A percentile compares a stretch with the other conserved stretches of the same genome.
These are phyloP conservation scores for Agrostemma githago DNA, from an alignment of 148 eudicot genomes.

Conservation along the genomic window DNA sequence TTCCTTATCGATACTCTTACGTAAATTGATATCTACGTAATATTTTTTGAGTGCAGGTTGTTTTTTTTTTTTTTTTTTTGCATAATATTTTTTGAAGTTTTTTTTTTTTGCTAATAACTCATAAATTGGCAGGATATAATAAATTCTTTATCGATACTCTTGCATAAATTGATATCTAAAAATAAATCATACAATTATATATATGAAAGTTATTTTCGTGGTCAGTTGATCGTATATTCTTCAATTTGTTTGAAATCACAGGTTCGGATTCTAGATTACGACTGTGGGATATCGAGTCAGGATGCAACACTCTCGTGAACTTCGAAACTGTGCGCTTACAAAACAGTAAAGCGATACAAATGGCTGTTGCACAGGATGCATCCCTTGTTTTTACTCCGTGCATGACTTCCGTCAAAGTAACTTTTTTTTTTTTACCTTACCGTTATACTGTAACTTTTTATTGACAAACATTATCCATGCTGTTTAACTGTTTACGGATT, in stretches of 20 bases:
- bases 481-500: slow-evolving; percentile 4
- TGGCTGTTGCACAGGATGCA: slow-evolving; percentile 71
- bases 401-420: slow-evolving; percentile 80
- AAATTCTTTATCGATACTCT: no score
- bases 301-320: slow-evolving; percentile 89
- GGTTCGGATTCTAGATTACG: slow-evolving; percentile 97
- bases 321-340: slow-evolving; percentile 84
- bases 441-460: neutral
- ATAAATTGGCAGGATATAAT: no score
- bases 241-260: slow-evolving; percentile 28
- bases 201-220: neutral
- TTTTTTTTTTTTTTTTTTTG: no score
- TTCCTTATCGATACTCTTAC: no score
- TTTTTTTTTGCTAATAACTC: no score
- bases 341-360: slow-evolving; percentile 63
- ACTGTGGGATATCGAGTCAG: slow-evolving; percentile 91
- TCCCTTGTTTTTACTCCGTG: slow-evolving; percentile 83
- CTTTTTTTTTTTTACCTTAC: neutral
- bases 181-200: no score
- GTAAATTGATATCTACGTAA: no score
- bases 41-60: no score
- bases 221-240: neutral
- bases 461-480: neutral
- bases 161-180: no score
- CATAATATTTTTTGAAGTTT: no score